A percentile compares a stretch with the other conserved stretches of the same genome.
phyloP scores from a whole-genome alignment of 2,329 filamentous ascomycete genomes.

The Aspergillus cejpii region DNA sequence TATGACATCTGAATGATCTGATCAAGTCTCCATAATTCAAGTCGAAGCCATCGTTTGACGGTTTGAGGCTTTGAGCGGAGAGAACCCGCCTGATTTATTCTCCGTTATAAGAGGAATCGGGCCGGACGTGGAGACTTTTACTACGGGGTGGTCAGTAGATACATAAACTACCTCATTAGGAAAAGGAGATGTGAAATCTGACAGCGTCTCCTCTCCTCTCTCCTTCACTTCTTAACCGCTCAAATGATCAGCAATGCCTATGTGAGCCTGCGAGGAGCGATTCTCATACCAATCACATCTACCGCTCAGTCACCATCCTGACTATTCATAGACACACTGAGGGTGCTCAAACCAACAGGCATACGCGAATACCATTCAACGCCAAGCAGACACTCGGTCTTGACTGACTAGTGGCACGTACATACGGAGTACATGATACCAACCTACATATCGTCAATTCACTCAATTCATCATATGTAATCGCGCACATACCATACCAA shows the following conservation, averaged over 20 bases:
- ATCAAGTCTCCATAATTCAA: not conserved
- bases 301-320: too few relatives aligned
- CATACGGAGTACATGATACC: too few relatives aligned
- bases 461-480: too few relatives aligned
- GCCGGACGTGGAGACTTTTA: not conserved
- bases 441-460: too few relatives aligned
- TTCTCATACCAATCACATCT: slow-evolving; percentile 11
- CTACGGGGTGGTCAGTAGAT: too few relatives aligned
- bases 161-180: not conserved
- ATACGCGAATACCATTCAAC: slow-evolving; percentile 12
- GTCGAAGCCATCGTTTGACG: not conserved
- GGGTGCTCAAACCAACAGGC: too few relatives aligned
- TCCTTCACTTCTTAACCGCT: slow-evolving; percentile 13
- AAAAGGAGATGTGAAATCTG: slow-evolving; percentile 12
- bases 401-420: not conserved
- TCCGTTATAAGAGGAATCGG: not conserved
- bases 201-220: slow-evolving; percentile 12
- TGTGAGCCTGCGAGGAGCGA: slow-evolving; percentile 6
- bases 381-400: slow-evolving; percentile 4
- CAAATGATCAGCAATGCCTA: slow-evolving; percentile 14
- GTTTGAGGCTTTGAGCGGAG: not conserved
- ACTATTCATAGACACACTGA: not conserved
- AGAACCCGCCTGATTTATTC: not conserved
- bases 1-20: slow-evolving; percentile 10
- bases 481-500: slow-evolving; percentile 5